Evolutionary conservation across 345 rosid species (phyloP).

Genomic region (Microthlaspi erraticum): DNA sequence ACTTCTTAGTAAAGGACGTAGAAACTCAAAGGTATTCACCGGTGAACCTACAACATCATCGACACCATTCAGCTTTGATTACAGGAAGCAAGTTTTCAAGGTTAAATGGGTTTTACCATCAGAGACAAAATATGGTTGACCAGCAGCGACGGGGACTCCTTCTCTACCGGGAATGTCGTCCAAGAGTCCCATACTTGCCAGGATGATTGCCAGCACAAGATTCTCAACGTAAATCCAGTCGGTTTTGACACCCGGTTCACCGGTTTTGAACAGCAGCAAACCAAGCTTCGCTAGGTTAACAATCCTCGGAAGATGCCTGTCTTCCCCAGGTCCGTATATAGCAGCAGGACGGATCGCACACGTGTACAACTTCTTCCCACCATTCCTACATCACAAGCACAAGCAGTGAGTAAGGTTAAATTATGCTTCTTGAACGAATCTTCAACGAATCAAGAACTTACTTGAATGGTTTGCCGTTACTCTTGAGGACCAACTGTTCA

Average conservation of each 20-base stretch:
- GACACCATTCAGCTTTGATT: not conserved
- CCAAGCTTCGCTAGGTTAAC: constrained; percentile 73
- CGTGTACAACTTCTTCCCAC: constrained; percentile 62
- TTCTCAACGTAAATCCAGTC: constrained; percentile 94
- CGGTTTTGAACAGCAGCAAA: constrained; percentile 62
- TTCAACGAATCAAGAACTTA: constrained; percentile 43
- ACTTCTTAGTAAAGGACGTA: constrained; percentile 66
- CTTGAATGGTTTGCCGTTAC: constrained; percentile 75
- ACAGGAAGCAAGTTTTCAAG: not conserved
- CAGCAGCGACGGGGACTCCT: constrained; percentile 79
- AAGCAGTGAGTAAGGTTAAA: constrained; percentile 6
- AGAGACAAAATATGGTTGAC: constrained; percentile 90
- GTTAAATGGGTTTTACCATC: constrained; percentile 64
- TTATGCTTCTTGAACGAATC: not conserved
- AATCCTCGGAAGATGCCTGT: constrained; percentile 89
- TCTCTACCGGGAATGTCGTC: constrained; percentile 79
- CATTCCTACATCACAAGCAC: constrained; percentile 52
- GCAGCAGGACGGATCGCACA: constrained; percentile 95
- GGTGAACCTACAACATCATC: constrained; percentile 66
- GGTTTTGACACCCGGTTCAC: constrained; percentile 69
- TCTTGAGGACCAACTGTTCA: constrained; percentile 81
- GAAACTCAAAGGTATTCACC: constrained; percentile 82
- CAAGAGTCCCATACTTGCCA: constrained; percentile 93
- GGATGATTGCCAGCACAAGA: constrained; percentile 74
- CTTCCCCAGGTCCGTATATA: constrained; percentile 94